phyloP scores from a whole-genome alignment of 2,329 filamentous ascomycete species.

The Arachnopeziza araneosa region DNA sequence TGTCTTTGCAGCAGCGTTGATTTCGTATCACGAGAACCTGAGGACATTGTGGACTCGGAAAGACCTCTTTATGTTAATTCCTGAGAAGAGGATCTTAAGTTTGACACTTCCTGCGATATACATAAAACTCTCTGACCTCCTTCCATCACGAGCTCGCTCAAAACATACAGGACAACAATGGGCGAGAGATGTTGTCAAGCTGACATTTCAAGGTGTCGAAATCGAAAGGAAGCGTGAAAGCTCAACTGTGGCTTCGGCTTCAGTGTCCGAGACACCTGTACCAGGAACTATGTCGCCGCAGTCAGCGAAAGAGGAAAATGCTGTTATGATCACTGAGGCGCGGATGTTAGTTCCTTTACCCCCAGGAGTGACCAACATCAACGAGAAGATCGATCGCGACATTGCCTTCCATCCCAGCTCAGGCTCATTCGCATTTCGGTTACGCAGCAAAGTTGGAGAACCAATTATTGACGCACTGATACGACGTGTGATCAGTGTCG shows the following conservation, averaged over 20 bases:
- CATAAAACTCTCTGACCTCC: constrained; percentile 23
- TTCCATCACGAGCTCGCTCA: constrained; percentile 21
- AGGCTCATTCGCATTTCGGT: constrained; percentile 27
- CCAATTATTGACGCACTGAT: constrained; percentile 24
- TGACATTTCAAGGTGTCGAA: constrained; percentile 44
- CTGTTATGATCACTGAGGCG: constrained; percentile 29
- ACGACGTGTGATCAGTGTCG: constrained; percentile 48
- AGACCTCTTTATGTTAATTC: constrained; percentile 22
- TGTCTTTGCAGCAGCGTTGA: constrained; percentile 32
- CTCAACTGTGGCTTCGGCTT: not conserved
- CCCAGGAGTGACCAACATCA: constrained; percentile 19
- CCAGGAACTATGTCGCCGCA: not conserved
- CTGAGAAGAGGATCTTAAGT: constrained; percentile 20
- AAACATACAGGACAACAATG: constrained; percentile 36
- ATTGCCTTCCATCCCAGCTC: constrained; percentile 28
- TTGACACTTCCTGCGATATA: constrained; percentile 28
- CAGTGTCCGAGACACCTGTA: not conserved
- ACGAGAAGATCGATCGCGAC: constrained; percentile 28
- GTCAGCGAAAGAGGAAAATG: constrained; percentile 12
- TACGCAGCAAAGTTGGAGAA: constrained; percentile 28
- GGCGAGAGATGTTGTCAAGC: constrained; percentile 53
- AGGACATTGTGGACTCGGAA: constrained; percentile 28
- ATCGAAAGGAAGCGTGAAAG: not conserved
- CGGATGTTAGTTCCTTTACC: constrained; percentile 26
- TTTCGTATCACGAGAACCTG: constrained; percentile 34